phyloP scores from a whole-genome alignment of 2,329 filamentous ascomycete species.

The Sclerotinia subarctica region DNA sequence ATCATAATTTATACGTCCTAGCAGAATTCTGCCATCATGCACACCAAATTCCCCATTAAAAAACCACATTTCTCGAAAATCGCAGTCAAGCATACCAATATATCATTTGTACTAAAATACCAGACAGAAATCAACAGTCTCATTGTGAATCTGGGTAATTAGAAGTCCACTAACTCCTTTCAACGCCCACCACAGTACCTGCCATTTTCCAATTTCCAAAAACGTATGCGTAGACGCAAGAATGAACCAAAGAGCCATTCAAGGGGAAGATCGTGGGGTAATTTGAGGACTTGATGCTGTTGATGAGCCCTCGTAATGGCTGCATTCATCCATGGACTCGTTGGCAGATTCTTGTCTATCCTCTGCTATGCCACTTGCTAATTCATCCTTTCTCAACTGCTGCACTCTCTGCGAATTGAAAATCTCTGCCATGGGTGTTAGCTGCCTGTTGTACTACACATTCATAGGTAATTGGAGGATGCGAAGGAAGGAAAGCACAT shows the following conservation, averaged over 20 bases:
- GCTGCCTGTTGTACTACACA: not conserved
- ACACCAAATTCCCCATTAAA: not conserved
- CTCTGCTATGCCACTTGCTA: not conserved
- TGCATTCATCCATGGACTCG: slow-evolving; percentile 2
- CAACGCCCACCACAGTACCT: not conserved
- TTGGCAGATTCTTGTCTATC: not conserved
- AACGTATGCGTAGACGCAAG: not conserved
- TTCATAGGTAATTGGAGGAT: not conserved
- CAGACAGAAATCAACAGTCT: not conserved
- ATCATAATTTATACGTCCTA: not conserved
- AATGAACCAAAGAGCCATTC: not conserved
- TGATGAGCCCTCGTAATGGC: not conserved
- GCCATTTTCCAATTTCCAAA: not conserved
- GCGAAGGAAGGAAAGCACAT: not conserved
- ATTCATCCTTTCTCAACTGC: not conserved
- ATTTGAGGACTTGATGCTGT: not conserved
- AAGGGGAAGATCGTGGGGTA: slow-evolving; percentile 1
- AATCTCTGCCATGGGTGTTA: not conserved
- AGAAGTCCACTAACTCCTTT: not conserved
- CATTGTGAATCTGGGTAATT: not conserved
- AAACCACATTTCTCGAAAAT: not conserved
- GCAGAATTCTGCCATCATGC: not conserved
- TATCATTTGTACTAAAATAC: not conserved
- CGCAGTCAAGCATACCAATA: not conserved
- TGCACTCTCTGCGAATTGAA: not conserved